Evolutionary conservation across 371 early-diverging fungal species (phyloP), one percentile per base, ranked within the genome.

Genomic region (Zancudomyces culisetae): DNA sequence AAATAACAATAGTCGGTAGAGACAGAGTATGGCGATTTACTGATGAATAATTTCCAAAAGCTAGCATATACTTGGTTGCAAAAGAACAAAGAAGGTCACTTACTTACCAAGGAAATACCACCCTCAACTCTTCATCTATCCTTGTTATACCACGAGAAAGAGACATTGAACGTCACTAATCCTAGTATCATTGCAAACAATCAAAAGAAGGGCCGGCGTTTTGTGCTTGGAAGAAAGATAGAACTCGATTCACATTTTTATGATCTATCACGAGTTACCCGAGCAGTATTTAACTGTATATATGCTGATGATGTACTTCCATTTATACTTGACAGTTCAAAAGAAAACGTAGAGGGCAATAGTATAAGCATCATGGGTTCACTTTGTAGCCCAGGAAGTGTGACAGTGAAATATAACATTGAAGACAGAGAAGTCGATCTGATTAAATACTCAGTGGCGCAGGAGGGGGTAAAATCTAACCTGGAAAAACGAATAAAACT

Each of bases 11-110:
- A 47, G 68, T 90, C 90, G 4, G 82, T 94, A 12, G 83, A 84
- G 27, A 83, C 90, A 0, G 81, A 86, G 54, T 60, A 75, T 56
- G 95, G 95, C 1, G 45, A 55, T 12, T 60, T 57, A 13, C 68
- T 94, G 63, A 60, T 90, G 40, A 15, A 48, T 12, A 94, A 91
- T 66, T 92, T 94, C 65, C 60, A 69, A 42, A 28, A 47, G 1
- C 61, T 83, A 47, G 69, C 85, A 0, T 12, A 19, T 2, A 22
- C 39, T 12, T 43, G 19, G 24, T 22, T 26, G 22, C 15, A 6
- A 21, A 30, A 40, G 27, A 29, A 1, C 35, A 30, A 21, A 12
- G 13, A 35, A 15, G 19, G 1, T 12, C 43, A 43, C 6, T 10
- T 8, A 12, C 6, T 43, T 8, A 10, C 35, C 35, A 35, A 15